phyloP scores from a whole-genome alignment of 176 grass and related monocot species.

The Zizania latifolia region DNA sequence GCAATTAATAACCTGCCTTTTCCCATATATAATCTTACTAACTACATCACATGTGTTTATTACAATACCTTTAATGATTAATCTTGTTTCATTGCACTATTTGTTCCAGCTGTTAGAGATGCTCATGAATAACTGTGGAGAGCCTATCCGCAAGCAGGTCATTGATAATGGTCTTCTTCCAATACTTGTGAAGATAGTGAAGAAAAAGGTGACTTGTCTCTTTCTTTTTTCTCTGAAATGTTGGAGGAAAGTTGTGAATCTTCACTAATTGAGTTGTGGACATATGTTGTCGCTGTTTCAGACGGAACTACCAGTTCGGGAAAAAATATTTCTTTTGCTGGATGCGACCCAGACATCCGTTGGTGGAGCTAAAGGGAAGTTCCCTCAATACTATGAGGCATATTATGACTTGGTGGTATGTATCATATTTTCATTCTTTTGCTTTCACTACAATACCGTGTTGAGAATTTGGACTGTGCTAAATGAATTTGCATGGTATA shows the following conservation, averaged over 20 bases:
- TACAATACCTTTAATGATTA: background rate
- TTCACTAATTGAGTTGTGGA: slow-evolving; percentile 26
- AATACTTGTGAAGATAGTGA: slow-evolving; percentile 92
- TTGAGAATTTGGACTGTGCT: background rate
- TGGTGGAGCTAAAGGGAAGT: slow-evolving; percentile 85
- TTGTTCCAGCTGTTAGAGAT: slow-evolving; percentile 91
- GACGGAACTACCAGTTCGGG: slow-evolving; percentile 84
- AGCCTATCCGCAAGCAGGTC: slow-evolving; percentile 77
- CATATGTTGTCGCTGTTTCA: slow-evolving; percentile 28
- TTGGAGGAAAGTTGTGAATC: slow-evolving; percentile 7
- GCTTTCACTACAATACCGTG: background rate
- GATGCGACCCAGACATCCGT: slow-evolving; percentile 91
- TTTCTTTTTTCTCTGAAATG: background rate
- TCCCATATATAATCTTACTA: background rate
- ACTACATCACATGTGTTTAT: background rate
- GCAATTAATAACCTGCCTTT: background rate
- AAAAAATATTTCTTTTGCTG: slow-evolving; percentile 95
- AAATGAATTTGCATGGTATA: background rate
- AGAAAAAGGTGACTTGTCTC: slow-evolving; percentile 75
- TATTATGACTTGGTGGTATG: slow-evolving; percentile 97
- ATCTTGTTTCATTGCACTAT: slow-evolving; percentile 3
- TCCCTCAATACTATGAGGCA: slow-evolving; percentile 82
- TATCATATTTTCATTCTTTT: slow-evolving; percentile 18
- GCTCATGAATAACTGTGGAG: slow-evolving; percentile 95
- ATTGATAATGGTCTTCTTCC: slow-evolving; percentile 79